Evolutionary conservation across 768 basidiomycete species (phyloP).

Genomic region (Auriscalpium orientale): DNA sequence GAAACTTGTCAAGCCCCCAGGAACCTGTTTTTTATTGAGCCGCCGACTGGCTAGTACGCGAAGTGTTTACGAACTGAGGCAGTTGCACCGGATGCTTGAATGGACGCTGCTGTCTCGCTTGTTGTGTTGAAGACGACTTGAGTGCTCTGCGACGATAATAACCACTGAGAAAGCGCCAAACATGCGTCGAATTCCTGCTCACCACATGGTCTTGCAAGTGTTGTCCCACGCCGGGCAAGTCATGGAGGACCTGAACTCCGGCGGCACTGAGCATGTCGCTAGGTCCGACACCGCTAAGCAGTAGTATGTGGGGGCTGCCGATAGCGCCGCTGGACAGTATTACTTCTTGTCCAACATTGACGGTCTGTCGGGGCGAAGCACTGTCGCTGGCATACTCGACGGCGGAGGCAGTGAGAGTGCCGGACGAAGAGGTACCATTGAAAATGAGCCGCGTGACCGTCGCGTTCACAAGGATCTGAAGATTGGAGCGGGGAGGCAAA

Average conservation of each 20-base stretch:
- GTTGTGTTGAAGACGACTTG: conserved; percentile 31
- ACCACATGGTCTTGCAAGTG: conserved; percentile 52
- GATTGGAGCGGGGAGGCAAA: conserved; percentile 52
- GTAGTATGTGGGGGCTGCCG: conserved; percentile 46
- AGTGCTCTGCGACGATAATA: conserved; percentile 22
- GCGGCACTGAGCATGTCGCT: conserved; percentile 39
- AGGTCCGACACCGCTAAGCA: conserved; percentile 54
- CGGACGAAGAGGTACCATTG: conserved; percentile 20
- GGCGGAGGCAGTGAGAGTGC: conserved; percentile 33
- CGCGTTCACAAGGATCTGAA: conserved; percentile 52
- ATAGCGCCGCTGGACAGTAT: conserved; percentile 42
- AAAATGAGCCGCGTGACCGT: conserved; percentile 53
- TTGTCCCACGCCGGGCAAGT: conserved; percentile 54
- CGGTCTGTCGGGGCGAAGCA: conserved; percentile 28
- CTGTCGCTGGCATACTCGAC: conserved; percentile 40
- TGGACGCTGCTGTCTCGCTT: conserved; percentile 29
- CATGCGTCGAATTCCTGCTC: conserved; percentile 2
- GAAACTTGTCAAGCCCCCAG: conserved; percentile 25
- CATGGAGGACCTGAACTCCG: conserved; percentile 36
- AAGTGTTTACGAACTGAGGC: not conserved
- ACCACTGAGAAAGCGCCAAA: not conserved
- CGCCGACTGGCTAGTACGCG: not conserved
- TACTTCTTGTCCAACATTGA: conserved; percentile 55
- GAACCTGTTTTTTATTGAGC: conserved; percentile 1
- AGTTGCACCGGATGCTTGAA: not conserved